Base-by-base conservation (phyloP, 441 rosid species). In the Populus trichocarpa region DNA sequence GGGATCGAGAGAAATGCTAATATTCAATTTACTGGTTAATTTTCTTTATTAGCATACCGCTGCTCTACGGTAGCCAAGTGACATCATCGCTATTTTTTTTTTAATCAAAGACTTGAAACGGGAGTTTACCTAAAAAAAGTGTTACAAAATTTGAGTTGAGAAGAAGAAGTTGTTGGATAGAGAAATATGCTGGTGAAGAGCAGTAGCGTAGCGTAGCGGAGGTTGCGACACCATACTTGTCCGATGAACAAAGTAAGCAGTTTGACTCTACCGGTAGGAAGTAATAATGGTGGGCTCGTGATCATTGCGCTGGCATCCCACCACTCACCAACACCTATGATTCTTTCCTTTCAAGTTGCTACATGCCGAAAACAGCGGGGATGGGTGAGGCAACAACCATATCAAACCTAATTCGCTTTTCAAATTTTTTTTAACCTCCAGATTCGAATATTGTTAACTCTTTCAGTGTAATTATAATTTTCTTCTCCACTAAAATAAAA, bases 191-290 rank as follows among this genome's bases (percentile, higher is more conserved):
- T 28, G 23, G 59, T 68, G 50, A 50, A 77, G 71, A 68, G 75
- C 35, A 2, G 50, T 26, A 69, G 65, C 63, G 57, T 50, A 33
- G 80, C 30, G 65, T 79, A 63, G 80, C 23, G 65, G 76, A 69
- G 80, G 63, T 26, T 46, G 59, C 79, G 75, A 72, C 78, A 9
- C 14, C 13, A 46, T 14, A 13, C 57, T 13, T 46, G 18, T 46
- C 20, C 57, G 57, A 13, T 13, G 57, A 12, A 40, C 46, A 40
- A 40, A 40, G 46, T 11, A 40, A 46, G 57, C 7, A 4, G 13
- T 46, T 46, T 4, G 57, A 46, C 18, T 46, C 57, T 6, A 46
- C 20, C 57, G 20, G 53, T 5, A 14, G 20, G 57, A 14, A 46
- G 1, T 46, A 14, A 46, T 46, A 3, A 14, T 14, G 57, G 57